Percentiles rank a stretch among this genome's conserved stretches.
Conservation (phyloP, 805 yeast species). For the Kockiozyma suomiensis region DNA sequence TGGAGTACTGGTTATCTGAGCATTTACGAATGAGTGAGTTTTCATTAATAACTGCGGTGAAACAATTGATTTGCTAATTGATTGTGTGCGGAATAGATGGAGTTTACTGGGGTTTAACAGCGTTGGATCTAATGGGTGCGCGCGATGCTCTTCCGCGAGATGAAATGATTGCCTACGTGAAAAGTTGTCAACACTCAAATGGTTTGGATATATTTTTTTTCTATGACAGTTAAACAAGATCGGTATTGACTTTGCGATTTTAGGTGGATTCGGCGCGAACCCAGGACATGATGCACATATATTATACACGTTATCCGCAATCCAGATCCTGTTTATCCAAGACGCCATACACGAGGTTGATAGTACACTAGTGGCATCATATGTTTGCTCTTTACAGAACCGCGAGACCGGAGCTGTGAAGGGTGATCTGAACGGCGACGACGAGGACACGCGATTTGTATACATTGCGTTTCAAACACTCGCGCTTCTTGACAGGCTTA, state of each 20-base stretch:
- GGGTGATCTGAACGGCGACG: constrained; percentile 72
- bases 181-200: constrained; percentile 57
- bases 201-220: constrained; percentile 35
- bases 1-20: constrained; percentile 86
- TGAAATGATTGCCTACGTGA: constrained; percentile 69
- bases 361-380: constrained; percentile 41
- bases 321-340: constrained; percentile 75
- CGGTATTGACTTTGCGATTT: not conserved
- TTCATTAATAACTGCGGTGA: no score
- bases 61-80: constrained; percentile 28
- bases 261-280: constrained; percentile 87
- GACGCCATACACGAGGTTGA: constrained; percentile 54
- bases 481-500: constrained; percentile 66
- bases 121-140: constrained; percentile 63
- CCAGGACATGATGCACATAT: constrained; percentile 90
- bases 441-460: constrained; percentile 87
- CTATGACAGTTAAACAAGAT: not conserved
- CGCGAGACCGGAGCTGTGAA: constrained; percentile 58
- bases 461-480: constrained; percentile 78
- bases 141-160: constrained; percentile 59
- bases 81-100: constrained; percentile 57
- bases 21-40: constrained; percentile 72
- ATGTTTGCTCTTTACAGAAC: constrained; percentile 50
- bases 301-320: constrained; percentile 78
- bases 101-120: constrained; percentile 91